Conservation (phyloP, 2,329 filamentous ascomycete genomes). For the Xylariaceae sp. region DNA sequence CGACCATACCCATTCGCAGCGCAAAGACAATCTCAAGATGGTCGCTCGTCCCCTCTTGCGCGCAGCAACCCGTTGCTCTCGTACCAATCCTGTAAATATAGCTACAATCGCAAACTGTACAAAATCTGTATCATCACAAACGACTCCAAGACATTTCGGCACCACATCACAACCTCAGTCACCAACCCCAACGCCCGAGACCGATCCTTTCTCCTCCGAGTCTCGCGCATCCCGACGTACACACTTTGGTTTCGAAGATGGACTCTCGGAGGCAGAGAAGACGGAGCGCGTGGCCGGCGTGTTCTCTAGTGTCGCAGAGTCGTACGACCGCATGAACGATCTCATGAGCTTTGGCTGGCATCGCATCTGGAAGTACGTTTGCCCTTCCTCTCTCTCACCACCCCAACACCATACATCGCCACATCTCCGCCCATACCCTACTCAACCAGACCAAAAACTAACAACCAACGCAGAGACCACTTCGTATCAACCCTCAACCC, state of each 20-base stretch:
- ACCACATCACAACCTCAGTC: constrained; percentile 14
- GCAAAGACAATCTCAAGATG: constrained; percentile 21
- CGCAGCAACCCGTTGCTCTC: constrained; percentile 17
- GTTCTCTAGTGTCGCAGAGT: constrained; percentile 91
- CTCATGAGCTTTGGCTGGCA: constrained; percentile 98
- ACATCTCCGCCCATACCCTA: background rate
- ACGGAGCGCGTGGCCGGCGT: constrained; percentile 71
- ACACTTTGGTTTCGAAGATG: constrained; percentile 83
- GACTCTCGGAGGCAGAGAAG: constrained; percentile 78
- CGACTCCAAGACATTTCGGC: too few relatives aligned
- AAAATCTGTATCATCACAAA: too few relatives aligned
- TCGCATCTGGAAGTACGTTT: constrained; percentile 77
- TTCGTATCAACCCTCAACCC: constrained; percentile 92
- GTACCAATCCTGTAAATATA: too few relatives aligned
- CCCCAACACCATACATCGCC: background rate
- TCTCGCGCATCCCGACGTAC: constrained; percentile 54
- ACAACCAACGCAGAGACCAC: constrained; percentile 60
- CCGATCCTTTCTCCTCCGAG: background rate
- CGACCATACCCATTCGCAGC: background rate
- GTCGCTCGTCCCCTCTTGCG: constrained; percentile 26
- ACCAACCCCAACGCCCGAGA: background rate
- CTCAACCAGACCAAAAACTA: constrained; percentile 6
- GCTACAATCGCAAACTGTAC: too few relatives aligned
- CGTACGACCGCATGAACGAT: constrained; percentile 98
- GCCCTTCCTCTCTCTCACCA: background rate